phyloP scores from a whole-genome alignment of 164 flowering plant genomes.

The Piper betle region DNA sequence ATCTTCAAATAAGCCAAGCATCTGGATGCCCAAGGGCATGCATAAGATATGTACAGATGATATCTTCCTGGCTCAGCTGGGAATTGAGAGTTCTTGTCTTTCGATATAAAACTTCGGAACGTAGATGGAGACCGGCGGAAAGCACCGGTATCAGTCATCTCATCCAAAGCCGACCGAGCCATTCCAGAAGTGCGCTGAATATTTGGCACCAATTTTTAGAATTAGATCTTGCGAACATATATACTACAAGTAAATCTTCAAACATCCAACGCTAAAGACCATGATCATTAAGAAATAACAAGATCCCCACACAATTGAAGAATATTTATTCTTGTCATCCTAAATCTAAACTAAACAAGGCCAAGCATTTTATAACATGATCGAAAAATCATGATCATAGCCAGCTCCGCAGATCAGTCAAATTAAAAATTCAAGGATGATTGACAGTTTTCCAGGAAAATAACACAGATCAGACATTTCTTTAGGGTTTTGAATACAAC shows the following conservation, averaged over 20 bases:
- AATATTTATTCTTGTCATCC: too few relatives aligned
- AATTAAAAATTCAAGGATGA: too few relatives aligned
- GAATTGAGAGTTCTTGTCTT: constrained; percentile 52
- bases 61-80: constrained; percentile 84
- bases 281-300: background rate
- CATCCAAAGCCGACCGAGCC: constrained; percentile 81
- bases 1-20: constrained; percentile 72
- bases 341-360: too few relatives aligned
- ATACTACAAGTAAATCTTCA: background rate
- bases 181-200: constrained; percentile 31
- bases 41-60: constrained; percentile 84
- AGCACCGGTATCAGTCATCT: constrained; percentile 75
- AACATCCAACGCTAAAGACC: background rate
- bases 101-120: constrained; percentile 62
- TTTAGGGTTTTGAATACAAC: too few relatives aligned
- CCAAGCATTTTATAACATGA: too few relatives aligned
- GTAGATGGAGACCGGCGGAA: constrained; percentile 67
- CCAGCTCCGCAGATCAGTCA: too few relatives aligned
- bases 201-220: background rate
- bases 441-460: too few relatives aligned
- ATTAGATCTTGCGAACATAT: background rate
- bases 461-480: too few relatives aligned
- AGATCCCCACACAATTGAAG: background rate
- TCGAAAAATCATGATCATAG: too few relatives aligned
- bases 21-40: constrained; percentile 99